Percentiles rank a stretch among this genome's conserved stretches.
Evolutionary conservation across 768 basidiomycete species (phyloP).

Genomic region (Tricholoma furcatifolium): DNA sequence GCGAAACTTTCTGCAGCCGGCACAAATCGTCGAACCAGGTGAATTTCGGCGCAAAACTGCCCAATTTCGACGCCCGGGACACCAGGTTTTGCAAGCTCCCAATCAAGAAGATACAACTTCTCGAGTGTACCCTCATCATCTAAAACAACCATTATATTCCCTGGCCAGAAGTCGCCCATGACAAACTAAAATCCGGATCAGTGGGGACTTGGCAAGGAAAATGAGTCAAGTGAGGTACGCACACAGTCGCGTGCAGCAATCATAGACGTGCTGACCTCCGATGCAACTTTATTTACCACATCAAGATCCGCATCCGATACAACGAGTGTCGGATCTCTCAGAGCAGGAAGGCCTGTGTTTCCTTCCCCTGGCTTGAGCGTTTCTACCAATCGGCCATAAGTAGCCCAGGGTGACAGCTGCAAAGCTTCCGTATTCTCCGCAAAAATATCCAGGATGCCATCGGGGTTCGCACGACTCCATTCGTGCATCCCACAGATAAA

Average conservation of each 20-base stretch:
- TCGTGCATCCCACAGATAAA: slow-evolving; percentile 56
- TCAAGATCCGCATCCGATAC: slow-evolving; percentile 32
- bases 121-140: slow-evolving; percentile 32
- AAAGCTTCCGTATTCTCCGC: slow-evolving; percentile 34
- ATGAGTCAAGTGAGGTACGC: not conserved
- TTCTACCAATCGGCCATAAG: slow-evolving; percentile 42
- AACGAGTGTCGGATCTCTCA: slow-evolving; percentile 35
- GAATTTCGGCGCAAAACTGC: slow-evolving; percentile 63
- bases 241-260: slow-evolving; percentile 23
- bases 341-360: slow-evolving; percentile 23
- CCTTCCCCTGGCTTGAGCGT: slow-evolving; percentile 26
- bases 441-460: slow-evolving; percentile 32
- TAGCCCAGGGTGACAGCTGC: slow-evolving; percentile 33
- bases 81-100: slow-evolving; percentile 64
- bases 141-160: slow-evolving; percentile 55
- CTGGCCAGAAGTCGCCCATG: slow-evolving; percentile 80
- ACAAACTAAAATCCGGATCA: slow-evolving; percentile 31
- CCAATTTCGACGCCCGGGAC: slow-evolving; percentile 58
- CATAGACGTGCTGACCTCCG: slow-evolving; percentile 29
- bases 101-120: slow-evolving; percentile 55
- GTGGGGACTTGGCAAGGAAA: not conserved
- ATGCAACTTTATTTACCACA: slow-evolving; percentile 30
- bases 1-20: slow-evolving; percentile 36
- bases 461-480: slow-evolving; percentile 35
- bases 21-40: slow-evolving; percentile 47